A percentile compares a stretch with the other conserved stretches of the same genome.
These are phyloP conservation scores for Cladosporium oxysporum DNA, from an alignment of 2,329 filamentous ascomycete genomes.

Conservation along the genomic window DNA sequence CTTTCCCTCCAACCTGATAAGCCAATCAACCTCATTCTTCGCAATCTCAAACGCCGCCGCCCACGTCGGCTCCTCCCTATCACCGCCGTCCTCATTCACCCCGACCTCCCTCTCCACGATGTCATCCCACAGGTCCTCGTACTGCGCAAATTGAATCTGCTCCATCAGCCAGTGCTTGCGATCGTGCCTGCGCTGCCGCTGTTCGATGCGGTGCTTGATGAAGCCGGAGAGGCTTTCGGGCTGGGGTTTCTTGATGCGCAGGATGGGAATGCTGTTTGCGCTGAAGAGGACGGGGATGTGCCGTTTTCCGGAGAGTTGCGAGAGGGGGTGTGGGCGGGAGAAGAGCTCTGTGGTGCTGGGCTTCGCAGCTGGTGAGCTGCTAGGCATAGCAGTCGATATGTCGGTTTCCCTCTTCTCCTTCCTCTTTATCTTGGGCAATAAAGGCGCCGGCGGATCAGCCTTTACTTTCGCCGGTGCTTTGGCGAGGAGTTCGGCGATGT, in stretches of 20 bases:
- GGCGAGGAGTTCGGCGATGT: constrained; percentile 32
- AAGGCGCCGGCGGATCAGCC: constrained; percentile 13
- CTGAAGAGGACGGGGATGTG: constrained; percentile 61
- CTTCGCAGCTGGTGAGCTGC: neutral
- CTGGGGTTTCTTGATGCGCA: constrained; percentile 69
- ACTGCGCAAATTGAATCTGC: constrained; percentile 40
- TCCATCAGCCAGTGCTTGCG: constrained; percentile 45
- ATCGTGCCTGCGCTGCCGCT: constrained; percentile 47
- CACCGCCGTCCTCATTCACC: constrained; percentile 2
- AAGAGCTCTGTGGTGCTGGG: constrained; percentile 22
- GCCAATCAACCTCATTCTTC: constrained; percentile 39
- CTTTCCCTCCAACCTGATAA: constrained; percentile 28
- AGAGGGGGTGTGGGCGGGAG: constrained; percentile 32
- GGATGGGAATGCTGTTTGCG: constrained; percentile 59
- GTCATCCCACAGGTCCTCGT: constrained; percentile 54
- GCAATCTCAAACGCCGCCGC: constrained; percentile 39
- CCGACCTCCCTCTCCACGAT: constrained; percentile 34
- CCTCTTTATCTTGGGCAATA: constrained; percentile 20
- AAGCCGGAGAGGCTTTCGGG: constrained; percentile 59
- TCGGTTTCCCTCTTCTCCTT: neutral
- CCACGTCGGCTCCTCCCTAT: constrained; percentile 34
- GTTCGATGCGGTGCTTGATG: constrained; percentile 54
- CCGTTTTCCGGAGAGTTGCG: constrained; percentile 52
- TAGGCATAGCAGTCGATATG: neutral
- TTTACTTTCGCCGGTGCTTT: constrained; percentile 31